Base-by-base conservation (phyloP, 2,329 filamentous ascomycete genomes). In the Thielaviopsis punctulata region DNA sequence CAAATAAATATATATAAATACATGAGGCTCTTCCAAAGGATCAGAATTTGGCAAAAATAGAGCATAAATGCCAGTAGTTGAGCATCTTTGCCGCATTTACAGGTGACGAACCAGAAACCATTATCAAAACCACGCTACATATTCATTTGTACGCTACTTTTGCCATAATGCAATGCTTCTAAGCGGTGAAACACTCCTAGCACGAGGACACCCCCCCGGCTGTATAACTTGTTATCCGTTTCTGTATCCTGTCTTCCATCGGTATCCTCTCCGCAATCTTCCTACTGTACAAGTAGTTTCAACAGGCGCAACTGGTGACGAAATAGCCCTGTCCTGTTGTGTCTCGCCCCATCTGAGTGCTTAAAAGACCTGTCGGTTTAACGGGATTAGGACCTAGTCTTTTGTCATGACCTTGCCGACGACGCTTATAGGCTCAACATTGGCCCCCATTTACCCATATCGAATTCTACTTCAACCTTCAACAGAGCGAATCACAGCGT, bases 81-180 rank as follows among this genome's bases (percentile, higher is more conserved):
- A 36, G 13, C 13, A 15, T 36, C 30, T 36, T 36, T 36, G 30
- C 30, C 30, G 30, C 30, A 36, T 36, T 15, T 27, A 36, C 30
- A n/a, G 33, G 33, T 9, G 33, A 49, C 48, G 48, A 43, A 49
- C 48, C 33, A 43, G 48, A 49, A 49, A 49, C 48, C 9, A 21
- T 43, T n/a, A n/a, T 22, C 33, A 33, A 43, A 49, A 49, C 48
- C 22, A 49, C 43, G 13, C 21, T n/a, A n/a, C n/a, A n/a, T n/a
- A n/a, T n/a, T n/a, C n/a, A n/a, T n/a, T n/a, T n/a, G n/a, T n/a
- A n/a, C n/a, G n/a, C n/a, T n/a, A n/a, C n/a, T n/a, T n/a, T n/a
- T n/a, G n/a, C n/a, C n/a, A n/a, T n/a, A n/a, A n/a, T n/a, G n/a
- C n/a, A n/a, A n/a, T n/a, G n/a, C n/a, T n/a, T n/a, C n/a, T n/a